Conservation (phyloP, 2,329 filamentous ascomycete genomes). For the Pestalotiopsis sp. region DNA sequence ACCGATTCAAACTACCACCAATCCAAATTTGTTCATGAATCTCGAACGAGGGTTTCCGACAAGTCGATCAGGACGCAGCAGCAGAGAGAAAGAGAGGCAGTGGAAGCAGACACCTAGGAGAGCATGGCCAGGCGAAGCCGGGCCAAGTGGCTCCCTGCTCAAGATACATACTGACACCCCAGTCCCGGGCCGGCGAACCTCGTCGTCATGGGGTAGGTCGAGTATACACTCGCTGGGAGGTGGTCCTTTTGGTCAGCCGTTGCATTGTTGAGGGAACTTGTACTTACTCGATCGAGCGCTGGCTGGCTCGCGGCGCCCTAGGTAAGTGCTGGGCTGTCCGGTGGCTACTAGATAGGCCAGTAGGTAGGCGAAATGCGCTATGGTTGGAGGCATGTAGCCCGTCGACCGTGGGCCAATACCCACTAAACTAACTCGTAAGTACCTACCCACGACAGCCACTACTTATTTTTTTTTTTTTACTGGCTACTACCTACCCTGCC, state of each 20-base stretch:
- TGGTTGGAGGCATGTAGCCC: neutral
- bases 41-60: conserved; percentile 9
- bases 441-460: conserved; percentile 1
- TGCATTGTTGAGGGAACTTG: neutral
- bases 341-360: neutral
- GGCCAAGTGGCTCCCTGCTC: neutral
- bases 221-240: neutral
- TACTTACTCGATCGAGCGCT: conserved; percentile 7
- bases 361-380: neutral
- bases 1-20: conserved; percentile 13
- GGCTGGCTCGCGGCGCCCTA: neutral
- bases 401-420: conserved; percentile 12
- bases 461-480: neutral
- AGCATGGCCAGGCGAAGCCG: neutral
- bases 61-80: conserved; percentile 7
- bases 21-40: conserved; percentile 13
- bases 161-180: neutral
- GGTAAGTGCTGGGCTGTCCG: neutral
- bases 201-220: neutral
- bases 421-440: conserved; percentile 1
- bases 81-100: neutral
- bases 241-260: neutral
- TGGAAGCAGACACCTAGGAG: neutral
- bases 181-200: conserved; percentile 5
- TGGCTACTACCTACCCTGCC: neutral